Base-by-base conservation (phyloP, 2,329 filamentous ascomycete species). In the Xylariaceae sp. region DNA sequence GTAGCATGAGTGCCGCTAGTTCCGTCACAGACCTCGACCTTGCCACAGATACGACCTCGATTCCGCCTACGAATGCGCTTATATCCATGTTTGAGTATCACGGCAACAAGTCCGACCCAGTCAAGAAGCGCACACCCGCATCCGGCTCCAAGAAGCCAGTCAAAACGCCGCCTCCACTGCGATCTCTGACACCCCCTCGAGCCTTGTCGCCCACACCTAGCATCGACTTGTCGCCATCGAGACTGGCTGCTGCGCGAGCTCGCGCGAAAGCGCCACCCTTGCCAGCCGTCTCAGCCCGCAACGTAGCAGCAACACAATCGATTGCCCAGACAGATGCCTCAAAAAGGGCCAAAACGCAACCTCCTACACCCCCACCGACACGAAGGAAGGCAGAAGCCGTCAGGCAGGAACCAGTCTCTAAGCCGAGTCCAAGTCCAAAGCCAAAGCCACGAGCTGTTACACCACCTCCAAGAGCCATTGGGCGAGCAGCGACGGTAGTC, bases 1-100 rank as follows among this genome's bases (percentile, higher is more conserved):
- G 63, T 15, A 59, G 60, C 7, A 51, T 59, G 36, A 68, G 66
- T 51, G 56, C 62, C 32, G 48, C 53, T 17, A 61, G 59, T 18
- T 68, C 67, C 15, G 52, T 62, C 3, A 49, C 60, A 19, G 67
- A 65, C 48, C 54, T 65, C 38, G 69, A 71, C 33, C 55, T 68
- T 14, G 69, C 49, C 12, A 63, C 75, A 11, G 81, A 87, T 62
- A 78, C 78, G 10, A 76, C 73, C 1, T 72, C 81, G 6, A 83
- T 87, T 44, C 71, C 78, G 19, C 76, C 85, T 0, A 85, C 85
- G 0, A 81, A 74, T 3, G 79, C 82, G 5, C 71, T 89, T 17
- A 84, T 89, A 47, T 79, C 79, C 36, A 75, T 88, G 70, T 89
- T 89, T 57, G 86, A 90, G 67, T 72, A 75, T 54, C 75, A 70